A percentile compares a stretch with the other conserved stretches of the same genome.
phyloP scores from a whole-genome alignment of 768 basidiomycete species.

The Boletus pseudo-olivaceus region DNA sequence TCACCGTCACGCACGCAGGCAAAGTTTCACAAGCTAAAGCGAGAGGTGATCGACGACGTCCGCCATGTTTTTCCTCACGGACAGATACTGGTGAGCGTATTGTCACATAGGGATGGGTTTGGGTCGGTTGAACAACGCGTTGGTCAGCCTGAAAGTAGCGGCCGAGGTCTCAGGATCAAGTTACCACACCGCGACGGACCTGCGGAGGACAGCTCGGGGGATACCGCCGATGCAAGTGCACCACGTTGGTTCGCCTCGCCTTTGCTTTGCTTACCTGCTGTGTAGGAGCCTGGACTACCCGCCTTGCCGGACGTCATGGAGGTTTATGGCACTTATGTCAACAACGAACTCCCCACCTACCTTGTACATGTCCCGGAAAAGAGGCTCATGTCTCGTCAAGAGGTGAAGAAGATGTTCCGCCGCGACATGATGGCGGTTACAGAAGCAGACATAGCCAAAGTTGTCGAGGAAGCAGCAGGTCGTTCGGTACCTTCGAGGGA shows the following conservation, averaged over 20 bases:
- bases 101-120: neutral
- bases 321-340: conserved; percentile 19
- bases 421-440: conserved; percentile 24
- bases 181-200: conserved; percentile 14
- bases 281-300: conserved; percentile 14
- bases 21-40: conserved; percentile 29
- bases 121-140: neutral
- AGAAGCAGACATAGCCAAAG: conserved; percentile 21
- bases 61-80: conserved; percentile 27
- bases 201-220: neutral
- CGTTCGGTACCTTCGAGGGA: conserved; percentile 27
- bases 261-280: neutral
- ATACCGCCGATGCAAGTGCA: conserved; percentile 10
- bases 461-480: conserved; percentile 16
- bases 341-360: conserved; percentile 31
- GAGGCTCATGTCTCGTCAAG: conserved; percentile 28
- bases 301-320: conserved; percentile 26
- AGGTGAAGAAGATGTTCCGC: conserved; percentile 31
- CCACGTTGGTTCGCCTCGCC: neutral
- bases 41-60: conserved; percentile 28
- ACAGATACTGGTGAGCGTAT: conserved; percentile 23
- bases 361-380: conserved; percentile 26
- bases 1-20: conserved; percentile 9
- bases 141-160: conserved; percentile 23
- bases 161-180: conserved; percentile 20